Conservation (phyloP, 2,329 filamentous ascomycete species). For the Saccharata proteae region DNA sequence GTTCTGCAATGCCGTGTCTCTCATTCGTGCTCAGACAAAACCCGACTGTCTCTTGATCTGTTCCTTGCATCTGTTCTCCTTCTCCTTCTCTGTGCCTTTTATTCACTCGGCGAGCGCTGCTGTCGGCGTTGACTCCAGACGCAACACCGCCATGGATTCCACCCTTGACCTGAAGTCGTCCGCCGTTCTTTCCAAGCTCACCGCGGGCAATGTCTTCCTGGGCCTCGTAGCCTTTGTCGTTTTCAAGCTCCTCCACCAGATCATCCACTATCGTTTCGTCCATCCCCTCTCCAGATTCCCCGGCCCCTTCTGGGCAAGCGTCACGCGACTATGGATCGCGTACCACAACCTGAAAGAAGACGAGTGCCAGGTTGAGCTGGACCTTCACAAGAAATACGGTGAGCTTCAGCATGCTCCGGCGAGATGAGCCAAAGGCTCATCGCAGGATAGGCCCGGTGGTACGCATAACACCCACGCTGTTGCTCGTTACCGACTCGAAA, state of each 20-base stretch:
- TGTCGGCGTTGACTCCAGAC: too few species aligned
- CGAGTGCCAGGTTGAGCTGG: constrained; percentile 31
- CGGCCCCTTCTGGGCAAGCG: constrained; percentile 42
- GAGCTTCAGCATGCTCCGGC: too few species aligned
- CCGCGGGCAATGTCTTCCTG: constrained; percentile 8
- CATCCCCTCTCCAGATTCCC: constrained; percentile 42
- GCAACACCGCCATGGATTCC: neutral
- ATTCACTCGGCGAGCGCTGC: too few species aligned
- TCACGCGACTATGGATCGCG: constrained; percentile 41
- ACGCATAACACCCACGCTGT: constrained; percentile 40
- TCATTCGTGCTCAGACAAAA: too few species aligned
- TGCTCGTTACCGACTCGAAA: constrained; percentile 41
- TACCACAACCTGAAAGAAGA: constrained; percentile 39
- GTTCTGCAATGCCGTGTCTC: too few species aligned
- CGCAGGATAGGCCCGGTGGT: constrained; percentile 40
- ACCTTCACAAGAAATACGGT: constrained; percentile 39
- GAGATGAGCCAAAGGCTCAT: too few species aligned
- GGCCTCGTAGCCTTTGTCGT: constrained; percentile 8
- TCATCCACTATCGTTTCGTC: constrained; percentile 35
- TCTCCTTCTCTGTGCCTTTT: too few species aligned
- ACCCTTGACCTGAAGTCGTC: neutral
- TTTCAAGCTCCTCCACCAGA: constrained; percentile 19
- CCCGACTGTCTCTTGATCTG: too few species aligned
- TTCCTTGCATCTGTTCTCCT: too few species aligned
- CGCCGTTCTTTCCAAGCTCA: constrained; percentile 5